Evolutionary conservation across 2,329 filamentous ascomycete species (phyloP).

Genomic region (Neoscytalidium dimidiatum): DNA sequence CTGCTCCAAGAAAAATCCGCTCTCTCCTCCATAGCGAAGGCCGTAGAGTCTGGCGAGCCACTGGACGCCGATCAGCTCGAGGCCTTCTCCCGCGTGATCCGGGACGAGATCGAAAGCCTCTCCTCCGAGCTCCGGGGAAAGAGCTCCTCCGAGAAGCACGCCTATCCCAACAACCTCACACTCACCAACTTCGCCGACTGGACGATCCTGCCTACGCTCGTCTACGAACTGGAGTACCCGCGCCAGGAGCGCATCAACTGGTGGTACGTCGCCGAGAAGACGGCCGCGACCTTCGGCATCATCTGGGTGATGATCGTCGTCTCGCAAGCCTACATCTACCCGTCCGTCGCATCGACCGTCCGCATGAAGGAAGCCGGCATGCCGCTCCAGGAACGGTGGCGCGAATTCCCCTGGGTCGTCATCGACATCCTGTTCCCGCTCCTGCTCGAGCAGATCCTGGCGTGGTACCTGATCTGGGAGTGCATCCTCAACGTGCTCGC

Average conservation of each 20-base stretch:
- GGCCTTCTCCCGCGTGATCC: slow-evolving; percentile 66
- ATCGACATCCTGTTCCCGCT: slow-evolving; percentile 76
- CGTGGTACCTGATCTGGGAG: slow-evolving; percentile 81
- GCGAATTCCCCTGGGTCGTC: slow-evolving; percentile 73
- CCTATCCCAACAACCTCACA: slow-evolving; percentile 72
- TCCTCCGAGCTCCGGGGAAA: slow-evolving; percentile 67
- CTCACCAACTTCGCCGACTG: slow-evolving; percentile 68
- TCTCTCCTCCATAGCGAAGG: slow-evolving; percentile 61
- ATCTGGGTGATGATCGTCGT: slow-evolving; percentile 79
- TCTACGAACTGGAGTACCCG: slow-evolving; percentile 79
- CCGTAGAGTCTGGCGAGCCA: slow-evolving; percentile 62
- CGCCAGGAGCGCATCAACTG: slow-evolving; percentile 70
- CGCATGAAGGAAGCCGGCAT: slow-evolving; percentile 68
- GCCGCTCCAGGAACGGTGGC: slow-evolving; percentile 61
- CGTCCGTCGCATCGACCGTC: slow-evolving; percentile 68
- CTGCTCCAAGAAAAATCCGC: slow-evolving; percentile 53
- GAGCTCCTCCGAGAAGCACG: slow-evolving; percentile 48
- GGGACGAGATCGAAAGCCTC: slow-evolving; percentile 66
- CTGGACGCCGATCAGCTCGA: slow-evolving; percentile 64
- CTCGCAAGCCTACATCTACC: slow-evolving; percentile 76
- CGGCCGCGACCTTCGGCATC: slow-evolving; percentile 68
- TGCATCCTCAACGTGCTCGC: slow-evolving; percentile 70
- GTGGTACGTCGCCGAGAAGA: slow-evolving; percentile 74
- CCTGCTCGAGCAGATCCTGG: slow-evolving; percentile 74
- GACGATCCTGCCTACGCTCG: slow-evolving; percentile 72